Evolutionary conservation across 257 asterid genomes (phyloP).

Genomic region (Solanum corneliomulleri): DNA sequence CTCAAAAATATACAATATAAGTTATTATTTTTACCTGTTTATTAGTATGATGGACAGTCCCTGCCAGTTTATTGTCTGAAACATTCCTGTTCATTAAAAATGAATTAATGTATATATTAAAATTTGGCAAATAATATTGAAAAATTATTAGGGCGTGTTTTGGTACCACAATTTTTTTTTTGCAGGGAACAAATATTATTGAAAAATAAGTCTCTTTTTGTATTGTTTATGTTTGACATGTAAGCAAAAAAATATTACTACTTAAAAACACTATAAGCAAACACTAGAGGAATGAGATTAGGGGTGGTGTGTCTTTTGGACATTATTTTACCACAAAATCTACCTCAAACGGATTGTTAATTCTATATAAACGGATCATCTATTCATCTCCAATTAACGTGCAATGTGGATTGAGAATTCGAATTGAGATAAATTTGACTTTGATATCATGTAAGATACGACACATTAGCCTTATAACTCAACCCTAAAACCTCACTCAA

Average conservation of each 20-base stretch:
- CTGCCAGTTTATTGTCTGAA: slow-evolving; percentile 21
- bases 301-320: no score
- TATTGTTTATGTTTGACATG: background rate
- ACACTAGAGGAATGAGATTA: background rate
- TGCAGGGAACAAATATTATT: background rate
- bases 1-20: background rate
- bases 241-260: background rate
- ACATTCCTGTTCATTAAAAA: slow-evolving; percentile 18
- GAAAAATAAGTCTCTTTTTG: background rate
- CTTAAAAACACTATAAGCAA: background rate
- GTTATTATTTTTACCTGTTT: background rate
- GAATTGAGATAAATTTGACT: no score
- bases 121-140: background rate
- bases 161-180: background rate
- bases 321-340: no score
- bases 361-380: no score
- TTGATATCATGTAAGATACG: no score
- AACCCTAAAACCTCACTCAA: no score
- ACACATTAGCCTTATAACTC: no score
- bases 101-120: background rate
- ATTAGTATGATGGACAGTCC: slow-evolving; percentile 1
- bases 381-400: no score
- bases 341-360: no score
- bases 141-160: background rate
- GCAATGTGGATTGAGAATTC: no score